Base-by-base conservation (phyloP, 106 monocot species). In the Xerophyta viscosa region DNA sequence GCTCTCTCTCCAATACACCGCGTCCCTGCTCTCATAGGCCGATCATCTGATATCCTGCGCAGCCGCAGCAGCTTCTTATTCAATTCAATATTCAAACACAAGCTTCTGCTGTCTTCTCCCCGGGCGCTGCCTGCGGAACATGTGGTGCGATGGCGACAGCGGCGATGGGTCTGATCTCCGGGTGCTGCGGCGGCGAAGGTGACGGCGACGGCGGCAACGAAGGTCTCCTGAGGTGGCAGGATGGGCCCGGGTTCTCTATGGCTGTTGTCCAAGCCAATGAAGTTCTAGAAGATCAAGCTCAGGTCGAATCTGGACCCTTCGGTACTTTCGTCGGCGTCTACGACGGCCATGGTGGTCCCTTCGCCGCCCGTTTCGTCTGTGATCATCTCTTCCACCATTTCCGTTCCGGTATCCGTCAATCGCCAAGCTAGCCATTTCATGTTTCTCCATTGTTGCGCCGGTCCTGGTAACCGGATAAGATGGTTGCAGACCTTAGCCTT, bases 281-380 rank as follows among this genome's bases (percentile, higher is more conserved):
- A 63, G 72, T 83, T 37, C 62, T 88, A 4, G 88, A 83, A 59
- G 88, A 88, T 57, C 88, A 88, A 72, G 53, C 82, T 50, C 78
- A 57, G 66, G 56, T 89, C 59, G 88, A 89, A 43, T 79, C 83
- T 17, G 76, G 79, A 20, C 64, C 73, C 1, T 73, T 73, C 46
- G 87, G 87, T 24, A 73, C 88, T 21, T 83, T 79, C 64, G 73
- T 89, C n/a, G 83, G 79, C 27, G 49, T 89, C 25, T 89, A 72
- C 57, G 88, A 89, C 49, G 88, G 88, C 2, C 83, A 88, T 39
- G 83, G 76, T 14, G 83, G 88, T 18, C 83, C 79, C 5, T 69
- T 76, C 20, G 66, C 88, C 13, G 69, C 83, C 3, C 78, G 83
- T 27, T 83, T 70, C 57, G 77, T 61, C 25, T 73, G 73, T 67